Evolutionary conservation across 495 filamentous ascomycete species (phyloP), one percentile per base, ranked within the genome.

Genomic region (Talaromyces ruber): DNA sequence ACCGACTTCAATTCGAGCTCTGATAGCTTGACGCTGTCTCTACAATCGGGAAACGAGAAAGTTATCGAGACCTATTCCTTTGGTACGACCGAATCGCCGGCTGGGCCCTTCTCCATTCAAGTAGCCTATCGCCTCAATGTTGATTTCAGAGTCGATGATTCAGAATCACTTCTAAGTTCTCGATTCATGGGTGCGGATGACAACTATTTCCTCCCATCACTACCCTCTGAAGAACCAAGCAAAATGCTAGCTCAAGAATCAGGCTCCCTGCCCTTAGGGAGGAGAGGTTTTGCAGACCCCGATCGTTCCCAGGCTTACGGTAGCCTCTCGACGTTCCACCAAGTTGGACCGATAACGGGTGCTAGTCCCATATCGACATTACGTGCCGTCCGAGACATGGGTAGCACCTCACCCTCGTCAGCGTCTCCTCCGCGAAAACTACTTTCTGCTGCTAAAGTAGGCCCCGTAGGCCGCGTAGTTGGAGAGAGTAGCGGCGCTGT

Each of bases 171-270:
- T 21, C 70, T 98, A 34, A 97, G 93, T 74, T 97, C 92, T n/a
- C 87, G 89, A n/a, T 92, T 94, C 69, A 93, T 97, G 84, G 91
- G 91, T 16, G 82, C 89, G 16, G 93, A 97, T 67, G 91, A 97
- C 68, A 86, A 89, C 43, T 90, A 88, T 66, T 94, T 96, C 71
- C 84, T 84, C 56, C 91, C 90, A 8, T 91, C 90, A 2, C 72
- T 93, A 18, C 77, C 74, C 7, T 72, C 70, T n/a, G 71, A 72
- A n/a, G 69, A 70, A 68, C 61, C 69, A 70, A 64, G 71, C 66
- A 64, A 70, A 69, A 56, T 67, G 72, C 39, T 67, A 75, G 34
- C 67, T 67, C 39, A 78, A 80, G 89, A 92, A 60, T 77, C 88
- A 51, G 92, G 91, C 61, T 96, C 91, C n/a, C 74, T 92, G 58